These are phyloP conservation scores for Penicillium sp. DNA, from an alignment of 2,329 filamentous ascomycete species.

Conservation along the genomic window DNA sequence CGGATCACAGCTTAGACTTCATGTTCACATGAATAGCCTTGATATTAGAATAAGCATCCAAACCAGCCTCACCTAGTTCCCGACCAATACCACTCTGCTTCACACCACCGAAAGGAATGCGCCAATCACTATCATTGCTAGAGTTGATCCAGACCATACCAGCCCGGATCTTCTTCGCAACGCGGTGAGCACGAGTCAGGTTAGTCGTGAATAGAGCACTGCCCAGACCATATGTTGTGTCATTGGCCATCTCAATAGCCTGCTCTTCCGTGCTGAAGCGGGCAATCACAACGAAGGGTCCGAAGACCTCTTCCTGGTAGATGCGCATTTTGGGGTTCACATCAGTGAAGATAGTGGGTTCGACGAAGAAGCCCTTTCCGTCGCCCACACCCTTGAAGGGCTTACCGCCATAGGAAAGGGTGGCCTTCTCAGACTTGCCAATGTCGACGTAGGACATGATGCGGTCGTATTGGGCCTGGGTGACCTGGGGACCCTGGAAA, in stretches of 20 bases:
- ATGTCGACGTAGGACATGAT: conserved; percentile 33
- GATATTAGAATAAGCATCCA: conserved; percentile 52
- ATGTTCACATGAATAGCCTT: conserved; percentile 42
- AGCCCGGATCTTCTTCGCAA: conserved; percentile 43
- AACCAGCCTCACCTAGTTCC: conserved; percentile 58
- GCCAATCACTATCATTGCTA: conserved; percentile 42
- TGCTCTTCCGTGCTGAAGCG: conserved; percentile 44
- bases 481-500: conserved; percentile 34
- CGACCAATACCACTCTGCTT: conserved; percentile 60
- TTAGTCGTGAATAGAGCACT: conserved; percentile 46
- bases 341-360: conserved; percentile 39
- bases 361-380: conserved; percentile 34
- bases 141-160: conserved; percentile 50
- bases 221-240: conserved; percentile 45
- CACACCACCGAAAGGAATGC: conserved; percentile 48
- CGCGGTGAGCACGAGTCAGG: conserved; percentile 42
- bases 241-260: conserved; percentile 43
- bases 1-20: conserved; percentile 36
- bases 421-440: conserved; percentile 44
- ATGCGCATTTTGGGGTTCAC: conserved; percentile 41
- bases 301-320: conserved; percentile 49
- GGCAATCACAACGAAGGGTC: conserved; percentile 44
- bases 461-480: conserved; percentile 32
- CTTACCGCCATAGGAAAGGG: conserved; percentile 38
- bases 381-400: conserved; percentile 35